These are phyloP conservation scores for Fraxinus ornus DNA, from an alignment of 305 asterid species.

Conservation along the genomic window DNA sequence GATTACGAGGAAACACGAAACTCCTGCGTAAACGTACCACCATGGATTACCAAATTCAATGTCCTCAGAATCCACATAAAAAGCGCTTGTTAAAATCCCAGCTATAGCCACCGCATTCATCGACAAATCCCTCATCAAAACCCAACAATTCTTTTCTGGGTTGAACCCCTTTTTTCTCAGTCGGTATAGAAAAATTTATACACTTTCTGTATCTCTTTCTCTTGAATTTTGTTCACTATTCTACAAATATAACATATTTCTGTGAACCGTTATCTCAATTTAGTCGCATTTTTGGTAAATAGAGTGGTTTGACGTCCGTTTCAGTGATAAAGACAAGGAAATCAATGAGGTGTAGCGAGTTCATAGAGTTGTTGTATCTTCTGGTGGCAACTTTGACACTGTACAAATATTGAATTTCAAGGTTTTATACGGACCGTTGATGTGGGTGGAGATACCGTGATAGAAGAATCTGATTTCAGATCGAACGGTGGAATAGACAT, in stretches of 20 bases:
- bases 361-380: not conserved
- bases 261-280: not conserved
- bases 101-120: constrained; percentile 44
- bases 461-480: not conserved
- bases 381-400: not conserved
- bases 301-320: not conserved
- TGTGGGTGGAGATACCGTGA: not conserved
- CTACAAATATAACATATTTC: not conserved
- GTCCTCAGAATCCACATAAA: constrained; percentile 60
- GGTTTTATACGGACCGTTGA: not conserved
- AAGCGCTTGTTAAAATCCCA: constrained; percentile 36
- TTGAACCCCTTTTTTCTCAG: constrained; percentile 2
- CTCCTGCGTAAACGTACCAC: constrained; percentile 94
- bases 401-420: not conserved
- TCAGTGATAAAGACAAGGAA: not conserved
- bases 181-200: not conserved
- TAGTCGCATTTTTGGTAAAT: not conserved
- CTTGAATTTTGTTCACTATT: not conserved
- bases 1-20: constrained; percentile 83
- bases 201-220: not conserved
- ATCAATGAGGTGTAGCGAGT: not conserved
- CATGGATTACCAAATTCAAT: constrained; percentile 78
- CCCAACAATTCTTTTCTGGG: not conserved
- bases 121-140: constrained; percentile 33
- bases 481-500: not conserved